Conservation (phyloP, 2,329 filamentous ascomycete genomes). For the Neocucurbitaria cava region DNA sequence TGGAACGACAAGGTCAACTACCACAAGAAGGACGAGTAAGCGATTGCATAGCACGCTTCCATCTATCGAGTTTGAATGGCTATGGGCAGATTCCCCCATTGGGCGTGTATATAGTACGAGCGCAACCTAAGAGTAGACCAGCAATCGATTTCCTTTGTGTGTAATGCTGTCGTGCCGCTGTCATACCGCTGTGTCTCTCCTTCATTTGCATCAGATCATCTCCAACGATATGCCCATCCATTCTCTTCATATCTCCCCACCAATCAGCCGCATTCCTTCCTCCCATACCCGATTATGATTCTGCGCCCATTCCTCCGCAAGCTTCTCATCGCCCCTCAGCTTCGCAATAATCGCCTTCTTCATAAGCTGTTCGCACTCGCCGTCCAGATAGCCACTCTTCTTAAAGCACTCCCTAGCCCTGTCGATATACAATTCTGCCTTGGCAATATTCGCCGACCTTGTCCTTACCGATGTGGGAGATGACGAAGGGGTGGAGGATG, state of each 20-base stretch:
- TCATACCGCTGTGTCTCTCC: not conserved
- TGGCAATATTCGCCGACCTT: slow-evolving; percentile 32
- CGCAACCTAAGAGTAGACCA: slow-evolving; percentile 30
- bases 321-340: slow-evolving; percentile 58
- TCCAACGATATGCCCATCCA: not conserved
- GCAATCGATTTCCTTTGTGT: slow-evolving; percentile 45
- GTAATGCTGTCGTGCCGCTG: slow-evolving; percentile 6
- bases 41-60: slow-evolving; percentile 9
- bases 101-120: slow-evolving; percentile 36
- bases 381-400: slow-evolving; percentile 70
- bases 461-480: slow-evolving; percentile 19
- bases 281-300: slow-evolving; percentile 46
- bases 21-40: slow-evolving; percentile 82
- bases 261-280: slow-evolving; percentile 28
- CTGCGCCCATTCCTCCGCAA: slow-evolving; percentile 48
- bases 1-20: slow-evolving; percentile 97
- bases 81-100: not conserved
- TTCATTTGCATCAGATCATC: not conserved
- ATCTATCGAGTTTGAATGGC: not conserved
- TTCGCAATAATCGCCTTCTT: slow-evolving; percentile 83
- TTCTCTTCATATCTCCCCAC: slow-evolving; percentile 4
- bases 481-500: slow-evolving; percentile 4
- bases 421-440: slow-evolving; percentile 46
- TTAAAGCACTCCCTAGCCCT: slow-evolving; percentile 60
- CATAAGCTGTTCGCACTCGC: slow-evolving; percentile 78